Conservation (phyloP, 2,329 filamentous ascomycete species). For the Aspergillus phoenicis region DNA sequence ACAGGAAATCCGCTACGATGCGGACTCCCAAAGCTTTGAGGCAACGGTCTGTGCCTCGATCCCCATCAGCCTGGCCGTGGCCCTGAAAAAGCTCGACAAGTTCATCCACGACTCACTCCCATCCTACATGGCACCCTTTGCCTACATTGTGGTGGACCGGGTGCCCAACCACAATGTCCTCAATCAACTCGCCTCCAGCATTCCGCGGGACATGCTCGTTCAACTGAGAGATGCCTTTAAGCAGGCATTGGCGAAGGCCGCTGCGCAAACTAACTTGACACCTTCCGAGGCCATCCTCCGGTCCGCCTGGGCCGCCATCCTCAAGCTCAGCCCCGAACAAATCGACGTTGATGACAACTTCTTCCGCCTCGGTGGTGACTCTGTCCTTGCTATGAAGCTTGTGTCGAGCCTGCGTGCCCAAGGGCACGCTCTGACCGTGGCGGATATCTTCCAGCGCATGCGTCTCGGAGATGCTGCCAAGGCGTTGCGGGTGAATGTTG, state of each 20-base stretch:
- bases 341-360: constrained; percentile 61
- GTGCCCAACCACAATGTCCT: constrained; percentile 42
- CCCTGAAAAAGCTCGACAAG: constrained; percentile 48
- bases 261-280: constrained; percentile 36
- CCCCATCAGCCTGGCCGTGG: constrained; percentile 34
- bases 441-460: constrained; percentile 53
- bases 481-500: constrained; percentile 46
- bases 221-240: constrained; percentile 24
- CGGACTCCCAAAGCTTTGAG: constrained; percentile 12
- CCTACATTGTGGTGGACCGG: constrained; percentile 46
- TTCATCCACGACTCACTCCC: constrained; percentile 47
- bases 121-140: constrained; percentile 49
- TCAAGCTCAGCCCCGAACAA: constrained; percentile 35
- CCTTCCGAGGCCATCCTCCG: constrained; percentile 39
- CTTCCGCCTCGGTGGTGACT: constrained; percentile 64
- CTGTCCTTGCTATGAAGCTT: constrained; percentile 61
- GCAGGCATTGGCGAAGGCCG: constrained; percentile 38
- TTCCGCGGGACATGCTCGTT: constrained; percentile 21
- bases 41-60: constrained; percentile 27
- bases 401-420: constrained; percentile 49
- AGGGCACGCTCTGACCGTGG: constrained; percentile 50
- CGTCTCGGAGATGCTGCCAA: constrained; percentile 57
- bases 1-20: constrained; percentile 26
- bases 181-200: constrained; percentile 33
- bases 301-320: constrained; percentile 34